Evolutionary conservation across 305 asterid species (phyloP), one percentile per base, ranked within the genome.

Genomic region (Stenogyne calaminthoides): DNA sequence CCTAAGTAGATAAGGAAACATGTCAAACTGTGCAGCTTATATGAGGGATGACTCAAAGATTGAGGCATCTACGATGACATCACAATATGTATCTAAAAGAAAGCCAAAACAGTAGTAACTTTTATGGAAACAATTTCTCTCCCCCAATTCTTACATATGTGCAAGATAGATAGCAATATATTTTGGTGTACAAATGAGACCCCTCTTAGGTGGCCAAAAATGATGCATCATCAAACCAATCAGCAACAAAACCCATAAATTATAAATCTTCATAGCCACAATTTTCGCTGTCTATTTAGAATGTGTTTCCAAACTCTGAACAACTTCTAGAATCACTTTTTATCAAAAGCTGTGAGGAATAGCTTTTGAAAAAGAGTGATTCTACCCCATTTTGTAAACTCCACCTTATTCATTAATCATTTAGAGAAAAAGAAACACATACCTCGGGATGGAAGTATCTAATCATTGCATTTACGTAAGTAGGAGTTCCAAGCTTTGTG

Each of bases 401-500:
- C 36, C 36, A 32, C 36, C 36, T 32, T 32, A 32, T 3, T 32
- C 42, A 37, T 37, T 2, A 36, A 77, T 55, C 58, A 56, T 32
- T 10, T 1, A 32, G 11, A 67, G 44, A 25, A n/a, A 27, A 56
- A 6, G 15, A 58, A 55, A 66, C 42, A 44, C 84, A 67, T 57
- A 92, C 99, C 75, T 82, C 80, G n/a, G 93, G 91, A 84, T 80
- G 81, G 79, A 78, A 88, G 74, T 80, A 85, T 81, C 97, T 83
- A 42, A 94, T 78, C 95, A 85, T 88, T 18, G 88, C 89, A 68
- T 76, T 81, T 15, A 84, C 65, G 74, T 49, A 79, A 76, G 85
- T 88, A 12, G 97, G 97, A 67, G 88, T 85, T 70, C 92, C 97
- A 76, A 82, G 76, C 80, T 73, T 84, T 3, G 99, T 94, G 82